phyloP scores from a whole-genome alignment of 1,139 yeast genomes.

The Dujonia santamariae region DNA sequence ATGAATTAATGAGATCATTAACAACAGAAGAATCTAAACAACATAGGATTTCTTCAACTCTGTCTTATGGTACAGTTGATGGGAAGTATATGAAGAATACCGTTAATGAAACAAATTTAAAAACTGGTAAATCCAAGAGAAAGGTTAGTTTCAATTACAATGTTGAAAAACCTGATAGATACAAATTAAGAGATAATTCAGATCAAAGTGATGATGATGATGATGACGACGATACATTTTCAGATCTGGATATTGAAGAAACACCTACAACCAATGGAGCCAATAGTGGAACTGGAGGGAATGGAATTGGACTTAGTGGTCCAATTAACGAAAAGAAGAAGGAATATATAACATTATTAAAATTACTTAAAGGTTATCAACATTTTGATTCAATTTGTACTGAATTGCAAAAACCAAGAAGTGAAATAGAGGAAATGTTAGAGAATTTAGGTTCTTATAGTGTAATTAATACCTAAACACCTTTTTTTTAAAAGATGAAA shows the following conservation, averaged over 20 bases:
- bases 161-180: conserved; percentile 10
- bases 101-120: conserved; percentile 28
- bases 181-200: conserved; percentile 6
- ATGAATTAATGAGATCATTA: conserved; percentile 23
- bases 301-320: conserved; percentile 13
- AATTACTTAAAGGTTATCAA: conserved; percentile 55
- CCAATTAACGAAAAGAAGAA: conserved; percentile 21
- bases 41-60: conserved; percentile 3
- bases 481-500: too few relatives aligned
- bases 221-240: conserved; percentile 9
- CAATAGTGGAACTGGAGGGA: background rate
- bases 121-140: conserved; percentile 19
- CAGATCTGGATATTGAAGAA: conserved; percentile 8
- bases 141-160: conserved; percentile 35
- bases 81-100: conserved; percentile 20
- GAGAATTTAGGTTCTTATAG: conserved; percentile 43
- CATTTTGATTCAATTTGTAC: conserved; percentile 75
- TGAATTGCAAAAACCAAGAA: conserved; percentile 54
- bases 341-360: conserved; percentile 37
- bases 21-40: conserved; percentile 2
- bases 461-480: conserved; percentile 33
- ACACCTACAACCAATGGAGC: conserved; percentile 6
- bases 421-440: conserved; percentile 51
- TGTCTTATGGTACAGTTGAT: conserved; percentile 3
- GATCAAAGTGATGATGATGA: conserved; percentile 9